Evolutionary conservation across 129 eudicot species (phyloP), one percentile per base, ranked within the genome.

Genomic region (Erigeron canadensis): DNA sequence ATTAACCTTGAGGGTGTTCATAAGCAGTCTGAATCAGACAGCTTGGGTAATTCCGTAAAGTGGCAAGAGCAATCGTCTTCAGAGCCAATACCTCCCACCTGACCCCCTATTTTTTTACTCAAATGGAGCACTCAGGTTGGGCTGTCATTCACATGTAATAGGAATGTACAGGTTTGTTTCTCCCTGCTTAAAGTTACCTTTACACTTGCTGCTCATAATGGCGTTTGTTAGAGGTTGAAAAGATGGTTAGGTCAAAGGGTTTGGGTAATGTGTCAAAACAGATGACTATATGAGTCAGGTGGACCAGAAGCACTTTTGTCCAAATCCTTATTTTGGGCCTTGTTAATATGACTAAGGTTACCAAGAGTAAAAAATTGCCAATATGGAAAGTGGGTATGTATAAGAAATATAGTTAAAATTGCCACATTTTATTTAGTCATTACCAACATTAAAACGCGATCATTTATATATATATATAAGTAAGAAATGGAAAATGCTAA

Each of bases 151-250:
- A 59, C 79, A 71, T 76, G 82, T 76, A 73, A 74, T 65, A 82
- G 67, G 81, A 41, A 23, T 80, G 88, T 82, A 84, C 86, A 91
- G 97, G 97, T 91, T 28, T 55, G 84, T 71, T 65, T 69, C 39
- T 8, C 61, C 28, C 34, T 28, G 34, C n/a, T n/a, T n/a, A n/a
- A n/a, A n/a, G n/a, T n/a, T n/a, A n/a, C n/a, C n/a, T n/a, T n/a
- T n/a, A n/a, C n/a, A n/a, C n/a, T 22, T 57, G 55, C 37, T 6
- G 22, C 22, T 38, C 47, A 41, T 57, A 41, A n/a, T n/a, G 54
- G 15, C 15, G 7, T 48, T 48, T 48, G 55, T 70, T 54, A 54
- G 64, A 70, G 39, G 51, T 70, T 37, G 62, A 46, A 62, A 62
- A 48, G n/a, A 51, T 38, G 61, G 48, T 28, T 28, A 48, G 18